A percentile compares a stretch with the other conserved stretches of the same genome.
Conservation (phyloP, 176 grass and related monocot species). For the Carex myosuroides region DNA sequence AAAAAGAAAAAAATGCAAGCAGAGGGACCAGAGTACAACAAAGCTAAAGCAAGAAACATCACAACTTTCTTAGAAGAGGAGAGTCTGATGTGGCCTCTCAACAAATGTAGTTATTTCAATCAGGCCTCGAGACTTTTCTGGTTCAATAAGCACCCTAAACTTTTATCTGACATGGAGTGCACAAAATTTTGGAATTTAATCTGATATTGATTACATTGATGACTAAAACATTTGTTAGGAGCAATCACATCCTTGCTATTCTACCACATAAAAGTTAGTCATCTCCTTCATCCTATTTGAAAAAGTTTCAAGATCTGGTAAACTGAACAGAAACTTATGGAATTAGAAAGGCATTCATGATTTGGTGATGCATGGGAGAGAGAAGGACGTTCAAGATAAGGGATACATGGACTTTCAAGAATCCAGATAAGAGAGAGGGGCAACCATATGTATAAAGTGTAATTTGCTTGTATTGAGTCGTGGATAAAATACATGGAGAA, state of each 20-base stretch:
- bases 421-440: too few relatives aligned
- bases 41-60: background rate
- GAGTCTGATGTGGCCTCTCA: background rate
- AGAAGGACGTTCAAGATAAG: background rate
- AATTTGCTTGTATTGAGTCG: background rate
- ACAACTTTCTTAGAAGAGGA: background rate
- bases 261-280: background rate
- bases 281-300: background rate
- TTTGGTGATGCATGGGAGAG: background rate
- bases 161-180: too few relatives aligned
- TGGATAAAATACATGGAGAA: background rate
- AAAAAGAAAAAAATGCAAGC: background rate
- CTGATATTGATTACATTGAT: background rate
- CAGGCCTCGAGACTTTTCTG: background rate
- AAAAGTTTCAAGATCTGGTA: background rate
- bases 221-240: background rate
- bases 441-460: background rate
- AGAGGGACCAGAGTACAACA: background rate
- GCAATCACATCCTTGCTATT: background rate
- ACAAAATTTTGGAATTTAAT: too few relatives aligned
- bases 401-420: too few relatives aligned
- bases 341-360: background rate
- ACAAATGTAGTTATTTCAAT: background rate
- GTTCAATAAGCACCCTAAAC: background rate
- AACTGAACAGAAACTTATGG: background rate